phyloP scores from a whole-genome alignment of 176 grass and related monocot species.

The Aegilops sharonensis region DNA sequence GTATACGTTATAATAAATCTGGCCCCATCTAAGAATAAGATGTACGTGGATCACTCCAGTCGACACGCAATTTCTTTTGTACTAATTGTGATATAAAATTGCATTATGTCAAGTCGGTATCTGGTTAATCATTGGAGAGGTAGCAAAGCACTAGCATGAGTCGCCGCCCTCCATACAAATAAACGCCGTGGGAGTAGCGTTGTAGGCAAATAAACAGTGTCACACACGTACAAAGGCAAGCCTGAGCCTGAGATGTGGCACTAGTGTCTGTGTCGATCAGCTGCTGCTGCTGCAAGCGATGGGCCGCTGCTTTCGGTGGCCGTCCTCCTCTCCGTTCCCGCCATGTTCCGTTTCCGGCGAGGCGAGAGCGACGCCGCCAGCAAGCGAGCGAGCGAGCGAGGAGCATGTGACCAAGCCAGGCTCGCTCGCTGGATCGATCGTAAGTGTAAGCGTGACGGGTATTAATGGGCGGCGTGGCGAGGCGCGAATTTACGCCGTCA shows the following conservation, averaged over 20 bases:
- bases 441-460: not conserved
- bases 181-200: too few relatives aligned
- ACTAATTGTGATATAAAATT: too few relatives aligned
- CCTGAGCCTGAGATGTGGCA: too few relatives aligned
- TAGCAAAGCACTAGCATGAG: too few relatives aligned
- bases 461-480: constrained; percentile 1
- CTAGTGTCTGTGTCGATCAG: too few relatives aligned
- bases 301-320: not conserved
- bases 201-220: too few relatives aligned
- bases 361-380: not conserved
- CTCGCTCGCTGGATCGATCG: too few relatives aligned
- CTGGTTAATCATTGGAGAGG: too few relatives aligned
- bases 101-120: too few relatives aligned
- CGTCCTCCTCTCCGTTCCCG: not conserved
- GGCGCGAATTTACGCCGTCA: not conserved
- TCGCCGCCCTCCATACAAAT: too few relatives aligned
- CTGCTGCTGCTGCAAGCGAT: not conserved
- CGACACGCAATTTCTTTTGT: too few relatives aligned
- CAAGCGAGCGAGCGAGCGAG: not conserved
- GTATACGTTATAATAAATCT: not conserved
- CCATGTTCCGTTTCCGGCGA: not conserved
- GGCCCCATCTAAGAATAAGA: not conserved
- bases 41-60: not conserved
- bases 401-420: not conserved
- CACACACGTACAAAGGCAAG: too few relatives aligned